Conservation (phyloP, 306 rosid genomes). For the Cyamopsis tetragonoloba region DNA sequence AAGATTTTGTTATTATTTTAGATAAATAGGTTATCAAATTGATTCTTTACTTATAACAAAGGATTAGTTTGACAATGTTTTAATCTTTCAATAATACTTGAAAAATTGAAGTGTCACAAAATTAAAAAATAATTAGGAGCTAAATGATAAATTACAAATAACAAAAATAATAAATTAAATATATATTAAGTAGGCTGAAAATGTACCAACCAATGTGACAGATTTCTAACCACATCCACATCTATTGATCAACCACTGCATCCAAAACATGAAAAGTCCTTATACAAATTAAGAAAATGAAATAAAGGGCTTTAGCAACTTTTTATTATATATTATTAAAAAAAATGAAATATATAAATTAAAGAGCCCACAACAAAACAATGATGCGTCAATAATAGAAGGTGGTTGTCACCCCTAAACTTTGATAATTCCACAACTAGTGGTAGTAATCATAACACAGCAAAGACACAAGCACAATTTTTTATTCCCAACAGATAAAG, state of each 20-base stretch:
- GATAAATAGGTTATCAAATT: no score
- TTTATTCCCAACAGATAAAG: conserved; percentile 6
- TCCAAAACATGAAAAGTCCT: not conserved
- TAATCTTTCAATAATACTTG: no score
- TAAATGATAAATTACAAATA: not conserved
- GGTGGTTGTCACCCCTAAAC: conserved; percentile 6
- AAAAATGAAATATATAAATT: no score
- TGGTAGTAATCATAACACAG: conserved; percentile 50
- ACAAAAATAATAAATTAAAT: not conserved
- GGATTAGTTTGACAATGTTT: no score
- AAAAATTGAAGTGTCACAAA: no score
- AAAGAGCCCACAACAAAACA: conserved; percentile 17
- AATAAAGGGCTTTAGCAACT: conserved; percentile 1
- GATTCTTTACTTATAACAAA: no score
- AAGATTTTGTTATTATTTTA: no score
- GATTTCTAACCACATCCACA: conserved; percentile 13
- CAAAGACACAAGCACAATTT: conserved; percentile 38
- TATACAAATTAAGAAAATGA: conserved; percentile 1
- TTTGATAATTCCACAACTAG: conserved; percentile 35
- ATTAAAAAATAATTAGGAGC: not conserved
- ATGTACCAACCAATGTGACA: conserved; percentile 11
- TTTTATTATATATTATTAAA: no score
- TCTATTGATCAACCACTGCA: conserved; percentile 10
- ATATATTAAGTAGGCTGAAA: not conserved
- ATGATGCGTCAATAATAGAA: conserved; percentile 54